Evolutionary conservation across 768 basidiomycete species (phyloP).

Genomic region (Hericium coralloides): DNA sequence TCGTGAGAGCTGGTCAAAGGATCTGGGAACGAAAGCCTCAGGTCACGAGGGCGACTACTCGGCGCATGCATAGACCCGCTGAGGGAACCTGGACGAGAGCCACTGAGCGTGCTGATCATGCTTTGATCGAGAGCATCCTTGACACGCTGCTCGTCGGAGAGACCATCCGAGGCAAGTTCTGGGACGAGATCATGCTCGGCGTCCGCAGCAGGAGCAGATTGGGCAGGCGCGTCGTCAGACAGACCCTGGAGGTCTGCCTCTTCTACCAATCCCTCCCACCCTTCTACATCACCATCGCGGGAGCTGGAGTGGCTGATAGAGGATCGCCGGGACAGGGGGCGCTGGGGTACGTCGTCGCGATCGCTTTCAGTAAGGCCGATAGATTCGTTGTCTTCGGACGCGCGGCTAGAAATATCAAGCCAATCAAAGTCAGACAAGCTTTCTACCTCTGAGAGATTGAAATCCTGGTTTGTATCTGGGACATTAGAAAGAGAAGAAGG

Average conservation of each 20-base stretch:
- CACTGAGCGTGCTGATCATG: slow-evolving; percentile 69
- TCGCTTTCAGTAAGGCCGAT: slow-evolving; percentile 53
- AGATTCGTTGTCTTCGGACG: slow-evolving; percentile 67
- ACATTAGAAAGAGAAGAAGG: slow-evolving; percentile 19
- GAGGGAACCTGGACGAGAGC: slow-evolving; percentile 59
- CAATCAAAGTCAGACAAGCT: slow-evolving; percentile 74
- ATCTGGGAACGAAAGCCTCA: slow-evolving; percentile 77
- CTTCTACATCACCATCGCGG: slow-evolving; percentile 58
- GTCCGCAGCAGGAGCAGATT: slow-evolving; percentile 12
- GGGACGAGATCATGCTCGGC: slow-evolving; percentile 1
- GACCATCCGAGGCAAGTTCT: slow-evolving; percentile 5
- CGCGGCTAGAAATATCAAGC: slow-evolving; percentile 68
- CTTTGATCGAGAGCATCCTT: slow-evolving; percentile 76
- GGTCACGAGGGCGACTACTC: slow-evolving; percentile 57
- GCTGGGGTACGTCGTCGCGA: slow-evolving; percentile 42
- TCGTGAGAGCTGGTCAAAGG: slow-evolving; percentile 66
- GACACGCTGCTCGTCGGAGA: slow-evolving; percentile 57
- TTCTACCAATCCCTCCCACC: slow-evolving; percentile 72
- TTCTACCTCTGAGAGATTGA: slow-evolving; percentile 52
- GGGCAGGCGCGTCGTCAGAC: slow-evolving; percentile 13
- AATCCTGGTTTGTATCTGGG: slow-evolving; percentile 20
- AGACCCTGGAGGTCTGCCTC: slow-evolving; percentile 44
- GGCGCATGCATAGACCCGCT: slow-evolving; percentile 33
- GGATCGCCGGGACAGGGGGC: slow-evolving; percentile 57
- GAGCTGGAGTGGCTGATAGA: slow-evolving; percentile 65